Conservation (phyloP, 2,329 filamentous ascomycete species). For the Rhinocladiella similis region DNA sequence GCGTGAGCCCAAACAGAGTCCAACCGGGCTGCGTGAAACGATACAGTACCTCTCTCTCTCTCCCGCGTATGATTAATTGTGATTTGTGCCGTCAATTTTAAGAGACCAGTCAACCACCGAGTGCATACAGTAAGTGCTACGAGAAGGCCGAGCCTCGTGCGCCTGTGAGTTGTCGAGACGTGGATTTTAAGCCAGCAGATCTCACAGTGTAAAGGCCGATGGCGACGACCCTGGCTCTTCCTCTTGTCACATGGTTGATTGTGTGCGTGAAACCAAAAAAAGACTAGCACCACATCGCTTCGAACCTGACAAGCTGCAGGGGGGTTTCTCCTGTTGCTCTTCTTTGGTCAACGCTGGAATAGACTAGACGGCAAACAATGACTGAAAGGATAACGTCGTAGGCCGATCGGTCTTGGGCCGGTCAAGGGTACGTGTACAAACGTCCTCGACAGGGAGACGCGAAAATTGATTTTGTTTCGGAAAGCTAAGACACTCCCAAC, state of each 20-base stretch:
- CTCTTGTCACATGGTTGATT: not conserved
- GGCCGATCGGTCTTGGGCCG: not conserved
- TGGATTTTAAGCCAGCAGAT: too few species aligned
- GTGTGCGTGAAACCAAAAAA: not conserved
- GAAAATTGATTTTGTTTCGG: conserved; percentile 4
- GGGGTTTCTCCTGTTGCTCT: not conserved
- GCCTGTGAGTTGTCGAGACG: not conserved
- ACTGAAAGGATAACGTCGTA: not conserved
- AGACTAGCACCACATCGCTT: not conserved
- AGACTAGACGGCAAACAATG: not conserved
- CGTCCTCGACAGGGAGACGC: not conserved
- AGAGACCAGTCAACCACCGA: too few species aligned
- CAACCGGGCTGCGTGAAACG: not conserved
- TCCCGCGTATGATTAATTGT: too few species aligned
- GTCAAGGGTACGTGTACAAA: not conserved
- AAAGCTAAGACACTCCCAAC: conserved; percentile 8
- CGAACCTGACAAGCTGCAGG: not conserved
- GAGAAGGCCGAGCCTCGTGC: not conserved
- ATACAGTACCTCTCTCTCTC: too few species aligned
- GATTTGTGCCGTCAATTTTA: too few species aligned
- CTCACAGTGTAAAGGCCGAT: too few species aligned
- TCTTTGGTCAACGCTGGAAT: not conserved
- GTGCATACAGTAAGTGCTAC: too few species aligned
- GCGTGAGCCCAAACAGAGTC: too few species aligned
- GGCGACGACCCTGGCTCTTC: too few species aligned